Evolutionary conservation across 1,284 basidiomycete species (phyloP), one percentile per base, ranked within the genome.

Genomic region (Apiotrichum gracile): DNA sequence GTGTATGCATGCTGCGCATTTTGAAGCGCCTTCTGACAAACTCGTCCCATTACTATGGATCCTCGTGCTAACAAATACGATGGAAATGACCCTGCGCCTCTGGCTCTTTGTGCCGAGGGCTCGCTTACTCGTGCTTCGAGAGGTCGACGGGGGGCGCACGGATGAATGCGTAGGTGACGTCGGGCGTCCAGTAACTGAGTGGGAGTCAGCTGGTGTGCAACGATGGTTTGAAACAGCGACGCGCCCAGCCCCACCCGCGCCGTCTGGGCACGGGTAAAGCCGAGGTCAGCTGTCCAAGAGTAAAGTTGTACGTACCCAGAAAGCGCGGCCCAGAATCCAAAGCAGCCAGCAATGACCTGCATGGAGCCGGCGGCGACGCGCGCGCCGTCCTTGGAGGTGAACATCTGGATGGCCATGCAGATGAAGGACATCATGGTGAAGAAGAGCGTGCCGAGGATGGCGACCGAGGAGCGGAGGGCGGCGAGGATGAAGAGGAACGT

Each of bases 391-490:
- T 17, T n/a, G 31, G 45, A 44, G 1, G 51, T 42, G 25, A 59
- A 47, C n/a, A 29, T 39, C 26, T 38, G 17, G 35, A 45, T 21
- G 25, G 45, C 57, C 25, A 59, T 49, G 31, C 29, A 8, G 24
- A 38, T 21, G 43, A 59, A 59, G n/a, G 48, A 27, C 13, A 53
- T 22, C 27, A 29, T 38, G 26, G 48, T 45, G 38, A 48, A 45
- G 51, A 53, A 27, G 38, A 59, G 57, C 13, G 54, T 55, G 22
- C n/a, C 22, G 48, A 59, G 45, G 34, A 59, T 34, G 26, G 57
- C 57, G 42, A 55, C 46, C 40, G 57, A 59, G 10, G 57, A 59
- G 46, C 57, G 57, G 45, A 59, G 51, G 16, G 57, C 49, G 10
- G 54, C 57, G 10, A 59, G 29, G 19, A 55, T 27, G 42, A 59